Percentiles rank a stretch among this genome's conserved stretches.
Evolutionary conservation across 75 land plant genomes (phyloP).

Genomic region (Pinus taeda): DNA sequence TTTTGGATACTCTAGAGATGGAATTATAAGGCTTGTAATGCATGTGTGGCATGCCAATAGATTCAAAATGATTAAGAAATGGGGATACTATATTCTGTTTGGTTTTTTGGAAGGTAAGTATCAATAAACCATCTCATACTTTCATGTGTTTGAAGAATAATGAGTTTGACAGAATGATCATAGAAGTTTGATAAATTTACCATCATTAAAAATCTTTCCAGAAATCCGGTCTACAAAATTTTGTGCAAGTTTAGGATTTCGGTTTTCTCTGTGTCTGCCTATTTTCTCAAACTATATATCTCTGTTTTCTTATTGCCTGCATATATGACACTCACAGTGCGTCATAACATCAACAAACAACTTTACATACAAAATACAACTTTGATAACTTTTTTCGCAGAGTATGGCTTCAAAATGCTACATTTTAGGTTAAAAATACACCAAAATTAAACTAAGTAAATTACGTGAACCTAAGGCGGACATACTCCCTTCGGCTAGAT

Average conservation of each 20-base stretch:
- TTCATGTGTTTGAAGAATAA: too few relatives aligned
- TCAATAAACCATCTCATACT: too few relatives aligned
- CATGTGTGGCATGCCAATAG: slow-evolving; percentile 99
- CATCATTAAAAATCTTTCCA: too few relatives aligned
- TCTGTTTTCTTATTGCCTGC: background rate
- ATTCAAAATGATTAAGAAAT: slow-evolving; percentile 69
- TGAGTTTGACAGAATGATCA: too few relatives aligned
- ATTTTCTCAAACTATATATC: background rate
- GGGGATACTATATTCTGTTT: slow-evolving; percentile 81
- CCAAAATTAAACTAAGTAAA: too few relatives aligned
- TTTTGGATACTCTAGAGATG: slow-evolving; percentile 53
- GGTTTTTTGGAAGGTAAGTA: slow-evolving; percentile 79
- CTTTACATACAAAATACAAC: background rate
- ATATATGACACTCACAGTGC: background rate
- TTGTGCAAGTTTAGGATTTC: background rate
- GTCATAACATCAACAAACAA: background rate
- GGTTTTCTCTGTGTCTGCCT: background rate
- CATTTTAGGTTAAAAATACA: too few relatives aligned
- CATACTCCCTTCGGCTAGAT: background rate
- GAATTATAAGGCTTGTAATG: slow-evolving; percentile 69
- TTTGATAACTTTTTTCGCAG: too few relatives aligned
- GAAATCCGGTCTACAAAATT: background rate
- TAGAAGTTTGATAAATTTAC: too few relatives aligned
- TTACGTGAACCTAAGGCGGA: too few relatives aligned
- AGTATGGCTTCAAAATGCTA: too few relatives aligned